Conservation (phyloP, 352 stramenopile genomes). For the Saprolegnia diclina region DNA sequence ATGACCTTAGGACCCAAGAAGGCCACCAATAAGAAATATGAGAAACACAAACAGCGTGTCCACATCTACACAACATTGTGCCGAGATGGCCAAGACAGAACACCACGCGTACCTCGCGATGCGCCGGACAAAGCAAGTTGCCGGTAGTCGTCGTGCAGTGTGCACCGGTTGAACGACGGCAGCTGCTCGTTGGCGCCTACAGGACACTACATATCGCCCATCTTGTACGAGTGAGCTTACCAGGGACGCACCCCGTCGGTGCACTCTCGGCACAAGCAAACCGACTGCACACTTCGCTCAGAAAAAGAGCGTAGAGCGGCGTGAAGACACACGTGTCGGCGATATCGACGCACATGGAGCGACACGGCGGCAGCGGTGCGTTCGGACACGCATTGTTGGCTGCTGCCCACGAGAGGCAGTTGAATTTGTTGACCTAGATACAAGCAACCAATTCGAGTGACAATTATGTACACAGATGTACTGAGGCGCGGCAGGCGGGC, state of each 20-base stretch:
- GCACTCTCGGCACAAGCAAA: conserved; percentile 34
- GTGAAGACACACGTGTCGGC: conserved; percentile 72
- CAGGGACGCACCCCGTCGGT: conserved; percentile 1
- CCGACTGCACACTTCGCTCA: conserved; percentile 62
- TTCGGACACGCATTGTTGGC: conserved; percentile 30
- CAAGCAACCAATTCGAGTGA: background rate
- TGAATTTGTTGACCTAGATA: conserved; percentile 53
- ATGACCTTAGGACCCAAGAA: no score
- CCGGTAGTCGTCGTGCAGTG: conserved; percentile 24
- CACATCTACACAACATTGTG: background rate
- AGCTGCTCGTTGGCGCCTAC: conserved; percentile 12
- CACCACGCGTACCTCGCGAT: background rate
- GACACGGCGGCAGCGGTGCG: conserved; percentile 48
- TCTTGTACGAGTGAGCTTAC: background rate
- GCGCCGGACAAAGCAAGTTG: background rate
- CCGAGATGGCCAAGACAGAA: background rate
- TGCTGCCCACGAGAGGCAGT: conserved; percentile 63
- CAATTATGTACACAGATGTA: background rate
- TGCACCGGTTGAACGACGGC: conserved; percentile 21
- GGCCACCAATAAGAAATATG: no score
- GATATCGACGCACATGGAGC: conserved; percentile 67
- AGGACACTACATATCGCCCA: background rate
- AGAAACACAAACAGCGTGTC: no score
- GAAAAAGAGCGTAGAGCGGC: conserved; percentile 55
- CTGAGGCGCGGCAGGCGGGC: conserved; percentile 41